Percentiles rank a stretch among this genome's conserved stretches.
These are phyloP conservation scores for Sporothrix dimorphospora DNA, from an alignment of 2,329 filamentous ascomycete genomes.

Conservation along the genomic window DNA sequence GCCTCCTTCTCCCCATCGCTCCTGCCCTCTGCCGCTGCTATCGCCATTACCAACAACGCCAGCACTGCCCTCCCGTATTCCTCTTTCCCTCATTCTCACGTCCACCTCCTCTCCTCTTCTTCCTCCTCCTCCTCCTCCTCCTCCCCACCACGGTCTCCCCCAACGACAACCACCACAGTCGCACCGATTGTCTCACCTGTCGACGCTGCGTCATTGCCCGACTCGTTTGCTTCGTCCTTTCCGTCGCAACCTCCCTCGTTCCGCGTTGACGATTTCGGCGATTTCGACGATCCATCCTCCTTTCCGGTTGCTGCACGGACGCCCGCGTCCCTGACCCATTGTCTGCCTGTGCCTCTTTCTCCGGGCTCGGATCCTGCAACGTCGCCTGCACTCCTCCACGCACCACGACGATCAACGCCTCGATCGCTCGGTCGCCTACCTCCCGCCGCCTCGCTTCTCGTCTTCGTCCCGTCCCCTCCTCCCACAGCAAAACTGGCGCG, in stretches of 20 bases:
- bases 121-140: background rate
- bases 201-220: constrained; percentile 11
- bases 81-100: constrained; percentile 9
- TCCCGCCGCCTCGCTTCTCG: background rate
- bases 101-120: background rate
- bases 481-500: constrained; percentile 30
- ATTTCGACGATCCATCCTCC: background rate
- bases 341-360: background rate
- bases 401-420: background rate
- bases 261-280: constrained; percentile 5
- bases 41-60: constrained; percentile 12
- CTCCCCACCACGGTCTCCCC: background rate
- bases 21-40: background rate
- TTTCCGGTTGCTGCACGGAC: background rate
- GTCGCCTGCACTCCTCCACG: background rate
- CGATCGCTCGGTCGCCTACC: background rate
- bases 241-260: constrained; percentile 11
- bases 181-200: constrained; percentile 18
- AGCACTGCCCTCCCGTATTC: constrained; percentile 3
- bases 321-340: background rate
- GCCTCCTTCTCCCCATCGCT: constrained; percentile 7
- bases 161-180: background rate
- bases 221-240: background rate
- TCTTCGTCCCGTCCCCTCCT: background rate
- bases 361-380: constrained; percentile 6